These are phyloP conservation scores for Galerina marginata DNA, from an alignment of 768 basidiomycete genomes.

Conservation along the genomic window DNA sequence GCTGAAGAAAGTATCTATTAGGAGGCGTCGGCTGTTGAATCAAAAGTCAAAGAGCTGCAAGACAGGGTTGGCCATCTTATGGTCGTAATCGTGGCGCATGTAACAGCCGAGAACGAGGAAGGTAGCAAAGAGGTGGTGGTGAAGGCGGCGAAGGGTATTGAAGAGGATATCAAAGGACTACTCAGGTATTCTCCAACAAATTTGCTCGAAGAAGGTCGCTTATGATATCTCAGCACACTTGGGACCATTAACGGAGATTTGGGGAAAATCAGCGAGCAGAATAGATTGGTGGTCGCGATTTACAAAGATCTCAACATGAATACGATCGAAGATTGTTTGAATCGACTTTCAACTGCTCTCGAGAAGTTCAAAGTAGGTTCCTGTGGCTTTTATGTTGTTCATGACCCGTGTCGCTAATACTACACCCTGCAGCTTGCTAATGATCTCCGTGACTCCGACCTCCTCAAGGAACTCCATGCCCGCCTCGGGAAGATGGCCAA, in stretches of 20 bases:
- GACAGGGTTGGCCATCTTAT: not conserved
- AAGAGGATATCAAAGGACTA: conserved; percentile 1
- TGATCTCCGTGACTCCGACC: not conserved
- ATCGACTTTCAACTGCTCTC: not conserved
- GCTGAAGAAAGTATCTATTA: not conserved
- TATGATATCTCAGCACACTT: not conserved
- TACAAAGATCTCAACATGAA: too few species aligned
- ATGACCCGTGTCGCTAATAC: not conserved
- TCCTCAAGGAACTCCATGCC: not conserved
- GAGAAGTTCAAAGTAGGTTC: conserved; percentile 10
- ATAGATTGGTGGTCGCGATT: not conserved
- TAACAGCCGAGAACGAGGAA: not conserved
- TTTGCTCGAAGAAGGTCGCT: not conserved
- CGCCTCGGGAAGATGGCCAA: not conserved
- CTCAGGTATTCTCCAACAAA: not conserved
- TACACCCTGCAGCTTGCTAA: not conserved
- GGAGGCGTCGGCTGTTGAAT: conserved; percentile 5
- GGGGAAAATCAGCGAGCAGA: not conserved
- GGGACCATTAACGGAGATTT: conserved; percentile 9
- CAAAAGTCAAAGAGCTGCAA: conserved; percentile 8
- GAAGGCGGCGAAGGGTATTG: not conserved
- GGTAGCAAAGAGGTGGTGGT: not conserved
- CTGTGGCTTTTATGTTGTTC: not conserved
- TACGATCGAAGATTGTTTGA: too few species aligned
- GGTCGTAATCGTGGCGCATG: too few species aligned